Evolutionary conservation across 2,329 filamentous ascomycete genomes (phyloP), one percentile per base, ranked within the genome.

Genomic region (Trichoderma harzianum): DNA sequence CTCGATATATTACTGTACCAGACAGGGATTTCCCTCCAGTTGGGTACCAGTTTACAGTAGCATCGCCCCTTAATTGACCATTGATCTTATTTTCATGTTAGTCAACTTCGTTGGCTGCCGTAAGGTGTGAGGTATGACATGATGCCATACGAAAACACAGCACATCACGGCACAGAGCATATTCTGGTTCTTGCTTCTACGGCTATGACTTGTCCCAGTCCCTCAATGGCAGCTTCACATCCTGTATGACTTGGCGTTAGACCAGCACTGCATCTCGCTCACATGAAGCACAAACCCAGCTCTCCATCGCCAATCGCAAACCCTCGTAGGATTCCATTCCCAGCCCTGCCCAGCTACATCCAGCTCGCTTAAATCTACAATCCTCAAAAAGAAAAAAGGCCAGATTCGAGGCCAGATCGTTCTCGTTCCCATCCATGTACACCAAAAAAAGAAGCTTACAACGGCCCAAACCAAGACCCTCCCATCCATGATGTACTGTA

Each of bases 1-100:
- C 6, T 2, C 28, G 26, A 43, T 36, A 62, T 69, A 61, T 69
- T 69, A 61, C 65, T 69, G 65, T 68, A 60, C 53, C 53, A 28
- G 55, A 16, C 66, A 61, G 55, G 66, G 55, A 60, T 60, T n/a
- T 34, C 18, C 21, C 28, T 24, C 6, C n/a, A 24, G 47, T 12
- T 53, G 21, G 39, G 39, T 43, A 43, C 39, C 16, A 8, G 5
- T 36, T 36, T n/a, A 43, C 39, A 18, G 47, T 24, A 14, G n/a
- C 47, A 53, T 53, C 47, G 47, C 47, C 64, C 64, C 39, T 10
- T 30, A 2, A 12, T 18, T 12, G 18, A 47, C 18, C 47, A 14
- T 5, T 55, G 21, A 55, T 16, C 43, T 62, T 24, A 64, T 55
- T 55, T 55, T 21, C 63, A 43, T 34, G 24, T 65, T 51, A 51